Base-by-base conservation (phyloP, 495 filamentous ascomycete species). In the Talaromyces trachyspermus region DNA sequence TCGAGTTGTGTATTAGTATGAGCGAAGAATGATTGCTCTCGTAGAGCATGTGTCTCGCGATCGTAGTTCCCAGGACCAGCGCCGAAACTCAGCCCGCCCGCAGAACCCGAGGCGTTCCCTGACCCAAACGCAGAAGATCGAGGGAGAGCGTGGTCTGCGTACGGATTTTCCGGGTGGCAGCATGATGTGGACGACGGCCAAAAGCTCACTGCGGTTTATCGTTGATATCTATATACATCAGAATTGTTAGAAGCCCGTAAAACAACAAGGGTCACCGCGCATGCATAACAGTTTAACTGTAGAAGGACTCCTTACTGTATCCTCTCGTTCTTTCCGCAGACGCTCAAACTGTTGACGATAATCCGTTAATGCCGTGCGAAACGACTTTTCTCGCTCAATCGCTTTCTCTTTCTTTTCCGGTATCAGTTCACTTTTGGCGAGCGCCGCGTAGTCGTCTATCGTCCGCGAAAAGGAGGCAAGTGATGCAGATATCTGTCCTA, bases 81-180 rank as follows among this genome's bases (percentile, higher is more conserved):
- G 32, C 74, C 79, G 33, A 81, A 70, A 29, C 75, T 71, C 4
- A 77, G 64, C 3, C 74, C 71, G 4, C 50, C 52, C 41, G 60
- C 57, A 4, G 63, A 63, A 38, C 61, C 51, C 6, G 68, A 70
- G 23, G 68, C 54, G 43, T 56, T 55, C n/a, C 32, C 30, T 20
- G 59, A 63, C 8, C 58, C 64, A 48, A 70, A 62, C 29, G 72
- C 59, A 35, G 65, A 65, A 51, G 54, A 57, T 41, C 55, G 65
- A 29, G 65, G 63, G 50, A 61, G 68, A 2, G 74, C 64, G 5
- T 76, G 60, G 55, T 85, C 79, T 3, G 88, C 79, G 60, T 98
- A 98, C 0, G 92, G 94, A 58, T 97, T 98, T 65, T 97, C 92
- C 7, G 92, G 1, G 92, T 99, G 17, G 81, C 75, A 12, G 87